Percentiles rank a stretch among this genome's conserved stretches.
Evolutionary conservation across 1,139 yeast species (phyloP).

Genomic region (Blastobotrys ciferrii): DNA sequence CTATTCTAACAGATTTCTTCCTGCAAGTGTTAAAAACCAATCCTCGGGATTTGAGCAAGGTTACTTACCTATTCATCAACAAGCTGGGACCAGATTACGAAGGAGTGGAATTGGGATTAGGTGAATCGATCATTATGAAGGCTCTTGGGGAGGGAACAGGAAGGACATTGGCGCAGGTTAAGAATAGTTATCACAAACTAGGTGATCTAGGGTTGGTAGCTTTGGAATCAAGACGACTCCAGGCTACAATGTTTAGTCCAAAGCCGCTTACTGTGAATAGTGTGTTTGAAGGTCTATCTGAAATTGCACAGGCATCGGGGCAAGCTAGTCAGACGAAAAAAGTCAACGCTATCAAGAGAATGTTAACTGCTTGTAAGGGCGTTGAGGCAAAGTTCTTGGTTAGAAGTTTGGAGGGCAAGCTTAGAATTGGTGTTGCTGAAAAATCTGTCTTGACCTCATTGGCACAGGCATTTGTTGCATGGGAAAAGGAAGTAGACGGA

Average conservation of each 20-base stretch:
- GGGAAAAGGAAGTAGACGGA: conserved; percentile 44
- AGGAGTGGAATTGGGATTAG: conserved; percentile 87
- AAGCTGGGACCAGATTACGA: conserved; percentile 94
- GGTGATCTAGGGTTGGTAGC: conserved; percentile 96
- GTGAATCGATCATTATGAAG: conserved; percentile 82
- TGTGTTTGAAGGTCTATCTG: conserved; percentile 72
- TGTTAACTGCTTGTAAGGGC: conserved; percentile 86
- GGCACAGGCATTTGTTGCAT: conserved; percentile 75
- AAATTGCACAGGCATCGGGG: conserved; percentile 81
- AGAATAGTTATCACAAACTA: conserved; percentile 66
- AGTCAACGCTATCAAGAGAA: conserved; percentile 70
- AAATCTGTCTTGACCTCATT: conserved; percentile 81
- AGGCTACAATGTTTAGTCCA: conserved; percentile 92
- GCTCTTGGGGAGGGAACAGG: conserved; percentile 93
- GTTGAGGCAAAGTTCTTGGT: conserved; percentile 87
- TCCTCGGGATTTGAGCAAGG: conserved; percentile 60
- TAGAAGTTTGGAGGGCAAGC: conserved; percentile 86
- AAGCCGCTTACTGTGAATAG: conserved; percentile 67
- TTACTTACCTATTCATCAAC: conserved; percentile 82
- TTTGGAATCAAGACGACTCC: conserved; percentile 74
- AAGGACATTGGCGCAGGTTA: conserved; percentile 65
- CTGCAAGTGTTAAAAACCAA: conserved; percentile 56
- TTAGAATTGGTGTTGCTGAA: conserved; percentile 91
- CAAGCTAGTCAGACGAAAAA: conserved; percentile 77
- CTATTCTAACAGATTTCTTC: conserved; percentile 70